Evolutionary conservation across 1,284 basidiomycete species (phyloP).

Genomic region (Blastosporella zonata): DNA sequence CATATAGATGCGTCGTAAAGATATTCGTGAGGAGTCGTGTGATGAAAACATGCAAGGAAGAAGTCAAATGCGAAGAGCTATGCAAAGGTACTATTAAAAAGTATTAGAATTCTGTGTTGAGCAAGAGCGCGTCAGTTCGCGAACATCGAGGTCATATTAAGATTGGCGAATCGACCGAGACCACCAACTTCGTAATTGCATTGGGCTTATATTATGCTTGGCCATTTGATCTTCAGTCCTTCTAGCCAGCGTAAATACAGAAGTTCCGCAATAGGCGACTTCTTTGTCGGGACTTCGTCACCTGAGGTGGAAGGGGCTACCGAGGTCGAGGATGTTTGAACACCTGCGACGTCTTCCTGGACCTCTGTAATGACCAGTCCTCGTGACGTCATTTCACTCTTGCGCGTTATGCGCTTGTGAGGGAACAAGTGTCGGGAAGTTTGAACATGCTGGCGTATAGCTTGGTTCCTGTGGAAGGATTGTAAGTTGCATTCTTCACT

Average conservation of each 20-base stretch:
- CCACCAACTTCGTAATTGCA: not conserved
- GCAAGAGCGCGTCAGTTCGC: not conserved
- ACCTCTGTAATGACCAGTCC: slow-evolving; percentile 78
- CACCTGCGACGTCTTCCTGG: slow-evolving; percentile 61
- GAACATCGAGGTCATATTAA: not conserved
- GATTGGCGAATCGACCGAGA: not conserved
- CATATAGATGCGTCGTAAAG: too few species aligned
- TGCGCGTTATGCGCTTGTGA: slow-evolving; percentile 73
- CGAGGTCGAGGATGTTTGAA: slow-evolving; percentile 35
- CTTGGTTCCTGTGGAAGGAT: slow-evolving; percentile 51
- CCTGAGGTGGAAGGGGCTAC: slow-evolving; percentile 25
- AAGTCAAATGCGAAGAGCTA: not conserved
- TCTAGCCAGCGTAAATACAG: slow-evolving; percentile 96
- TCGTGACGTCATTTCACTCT: slow-evolving; percentile 78
- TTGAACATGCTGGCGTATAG: slow-evolving; percentile 77
- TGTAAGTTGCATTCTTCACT: slow-evolving; percentile 4
- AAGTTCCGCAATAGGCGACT: slow-evolving; percentile 88
- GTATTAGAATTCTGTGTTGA: slow-evolving; percentile 7
- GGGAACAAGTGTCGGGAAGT: slow-evolving; percentile 71
- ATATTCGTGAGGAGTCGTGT: slow-evolving; percentile 11
- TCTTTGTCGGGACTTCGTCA: slow-evolving; percentile 42
- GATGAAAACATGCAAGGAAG: slow-evolving; percentile 1
- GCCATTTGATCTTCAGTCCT: slow-evolving; percentile 86
- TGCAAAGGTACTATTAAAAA: slow-evolving; percentile 7
- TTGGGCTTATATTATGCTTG: slow-evolving; percentile 54